These are phyloP conservation scores for Leptodermis oblonga DNA, from an alignment of 257 asterid species.

Conservation along the genomic window DNA sequence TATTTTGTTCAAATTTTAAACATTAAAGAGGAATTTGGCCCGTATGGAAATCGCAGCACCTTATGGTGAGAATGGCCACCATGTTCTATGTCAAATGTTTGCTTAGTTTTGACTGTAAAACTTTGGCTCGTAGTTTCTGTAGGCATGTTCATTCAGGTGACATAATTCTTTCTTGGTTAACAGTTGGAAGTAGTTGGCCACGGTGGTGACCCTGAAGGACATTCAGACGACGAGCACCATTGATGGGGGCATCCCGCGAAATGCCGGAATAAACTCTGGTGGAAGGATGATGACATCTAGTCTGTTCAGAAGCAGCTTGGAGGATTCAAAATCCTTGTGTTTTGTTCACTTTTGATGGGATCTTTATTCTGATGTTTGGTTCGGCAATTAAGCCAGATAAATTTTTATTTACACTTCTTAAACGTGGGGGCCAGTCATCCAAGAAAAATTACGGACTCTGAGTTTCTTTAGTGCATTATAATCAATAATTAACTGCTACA, in stretches of 20 bases:
- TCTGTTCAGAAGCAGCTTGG: conserved; percentile 46
- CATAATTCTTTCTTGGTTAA: conserved; percentile 6
- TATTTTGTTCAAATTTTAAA: neutral
- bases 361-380: conserved; percentile 37
- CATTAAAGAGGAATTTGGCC: neutral
- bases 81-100: neutral
- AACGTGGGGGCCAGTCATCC: conserved; percentile 26
- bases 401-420: conserved; percentile 20
- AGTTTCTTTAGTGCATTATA: conserved; percentile 28
- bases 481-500: conserved; percentile 41
- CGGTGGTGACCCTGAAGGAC: conserved; percentile 91
- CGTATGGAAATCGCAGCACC: neutral
- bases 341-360: conserved; percentile 32
- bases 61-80: neutral
- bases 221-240: conserved; percentile 69
- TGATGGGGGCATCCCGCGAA: conserved; percentile 31
- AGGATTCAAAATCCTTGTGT: conserved; percentile 34
- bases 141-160: neutral
- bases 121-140: neutral
- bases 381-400: conserved; percentile 31
- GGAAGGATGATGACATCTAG: conserved; percentile 31
- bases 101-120: neutral
- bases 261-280: conserved; percentile 50
- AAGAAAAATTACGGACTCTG: conserved; percentile 26
- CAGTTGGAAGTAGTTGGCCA: conserved; percentile 92